These are phyloP conservation scores for Syzygium oleosum DNA, from an alignment of 345 rosid genomes.

Conservation along the genomic window DNA sequence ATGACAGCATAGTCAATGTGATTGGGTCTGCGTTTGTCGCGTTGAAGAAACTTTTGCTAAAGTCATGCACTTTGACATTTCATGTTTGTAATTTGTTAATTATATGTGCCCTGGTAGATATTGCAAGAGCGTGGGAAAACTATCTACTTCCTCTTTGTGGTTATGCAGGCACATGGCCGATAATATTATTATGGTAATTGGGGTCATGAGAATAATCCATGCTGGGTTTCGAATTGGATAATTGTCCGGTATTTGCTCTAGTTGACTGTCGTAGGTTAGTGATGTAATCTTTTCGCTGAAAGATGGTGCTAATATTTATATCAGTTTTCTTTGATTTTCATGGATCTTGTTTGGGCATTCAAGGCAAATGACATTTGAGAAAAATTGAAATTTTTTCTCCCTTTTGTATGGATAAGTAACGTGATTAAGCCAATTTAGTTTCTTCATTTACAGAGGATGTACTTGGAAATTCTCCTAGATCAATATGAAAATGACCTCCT, in stretches of 20 bases:
- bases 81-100: not conserved
- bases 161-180: not conserved
- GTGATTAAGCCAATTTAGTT: not conserved
- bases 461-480: not conserved
- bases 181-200: not conserved
- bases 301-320: not conserved
- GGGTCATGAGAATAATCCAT: not conserved
- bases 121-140: not conserved
- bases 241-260: not conserved
- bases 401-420: not conserved
- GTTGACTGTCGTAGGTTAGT: not conserved
- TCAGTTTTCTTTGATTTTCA: not conserved
- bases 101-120: not conserved
- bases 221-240: not conserved
- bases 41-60: not conserved
- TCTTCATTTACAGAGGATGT: not conserved
- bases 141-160: not conserved
- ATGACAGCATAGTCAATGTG: not conserved
- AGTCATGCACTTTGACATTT: not conserved
- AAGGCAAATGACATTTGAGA: not conserved
- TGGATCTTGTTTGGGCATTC: not conserved
- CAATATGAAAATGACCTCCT: not conserved
- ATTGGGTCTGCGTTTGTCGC: not conserved
- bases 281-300: not conserved
- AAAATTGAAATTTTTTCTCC: not conserved